Base-by-base conservation (phyloP, 202 grass and related monocot species). In the Carex arenaria region DNA sequence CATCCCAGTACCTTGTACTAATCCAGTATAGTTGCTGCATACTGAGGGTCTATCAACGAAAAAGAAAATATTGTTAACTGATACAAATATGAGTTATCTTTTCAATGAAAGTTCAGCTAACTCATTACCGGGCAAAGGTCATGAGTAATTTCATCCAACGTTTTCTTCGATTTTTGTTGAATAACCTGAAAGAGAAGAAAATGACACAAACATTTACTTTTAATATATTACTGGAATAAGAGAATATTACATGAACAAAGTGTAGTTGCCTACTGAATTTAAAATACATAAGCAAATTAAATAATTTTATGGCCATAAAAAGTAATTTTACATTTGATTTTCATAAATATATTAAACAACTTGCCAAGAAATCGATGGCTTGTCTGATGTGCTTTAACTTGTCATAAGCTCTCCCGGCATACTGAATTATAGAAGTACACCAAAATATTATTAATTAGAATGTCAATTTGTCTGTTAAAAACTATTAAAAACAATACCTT, bases 1-100 rank as follows among this genome's bases (percentile, higher is more conserved):
- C 96, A 89, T 99, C 96, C 96, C 96, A 96, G 79, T 99, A 99
- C 93, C 95, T 99, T 66, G 96, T 99, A 82, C 96, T 95, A 70
- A 99, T 99, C 83, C 93, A 85, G 87, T 99, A 99, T 90, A 99
- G 87, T 71, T 99, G 93, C 84, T 99, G 96, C 87, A 94, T 95
- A 72, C 93, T 96, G 64, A 99, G 93, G 78, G 89, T 93, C 96
- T 99, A 79, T 80, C 67, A 71, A 90, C 19, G 22, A 78, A 82
- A 32, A 77, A 67, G 12, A 85, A 34, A 40, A 85, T 10, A 64
- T 82, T 77, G 74, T 88, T 79, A 85, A 82, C 43, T 80, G 49
- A 72, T 68, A 88, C 61, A 56, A 83, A 86, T 36, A 74, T 28
- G 79, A 89, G 74, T 28, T 19, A 12, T 71, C 7, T 74, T 83